Percentiles rank a stretch among this genome's conserved stretches.
Conservation (phyloP, 768 basidiomycete species). For the Xerocomellus intermedius region DNA sequence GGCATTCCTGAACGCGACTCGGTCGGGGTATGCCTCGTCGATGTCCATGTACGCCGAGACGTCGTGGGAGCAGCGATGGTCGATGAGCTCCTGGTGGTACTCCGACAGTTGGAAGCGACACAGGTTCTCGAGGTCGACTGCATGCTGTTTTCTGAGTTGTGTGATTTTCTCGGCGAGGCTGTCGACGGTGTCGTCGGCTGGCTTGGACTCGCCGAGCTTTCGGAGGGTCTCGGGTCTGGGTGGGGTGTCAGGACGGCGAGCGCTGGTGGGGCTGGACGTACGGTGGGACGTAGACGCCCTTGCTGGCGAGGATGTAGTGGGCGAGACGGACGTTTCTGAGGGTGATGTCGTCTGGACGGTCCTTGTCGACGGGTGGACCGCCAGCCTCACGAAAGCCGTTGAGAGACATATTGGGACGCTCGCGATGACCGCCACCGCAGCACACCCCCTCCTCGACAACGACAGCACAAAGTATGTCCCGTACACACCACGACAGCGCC, state of each 20-base stretch:
- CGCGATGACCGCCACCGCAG: slow-evolving; percentile 36
- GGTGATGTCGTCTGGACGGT: slow-evolving; percentile 23
- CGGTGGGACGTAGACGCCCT: slow-evolving; percentile 41
- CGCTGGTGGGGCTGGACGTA: slow-evolving; percentile 18
- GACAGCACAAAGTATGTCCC: slow-evolving; percentile 57
- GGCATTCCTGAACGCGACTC: slow-evolving; percentile 26
- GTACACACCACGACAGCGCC: slow-evolving; percentile 74
- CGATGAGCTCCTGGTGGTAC: slow-evolving; percentile 34
- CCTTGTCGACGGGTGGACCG: slow-evolving; percentile 5
- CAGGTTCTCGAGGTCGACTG: slow-evolving; percentile 31
- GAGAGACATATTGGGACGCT: not conserved
- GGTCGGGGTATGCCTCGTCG: slow-evolving; percentile 23
- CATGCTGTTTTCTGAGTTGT: slow-evolving; percentile 30
- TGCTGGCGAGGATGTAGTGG: slow-evolving; percentile 41
- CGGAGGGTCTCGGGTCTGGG: slow-evolving; percentile 22
- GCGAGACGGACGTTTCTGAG: slow-evolving; percentile 36
- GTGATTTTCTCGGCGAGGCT: slow-evolving; percentile 29
- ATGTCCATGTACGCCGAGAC: slow-evolving; percentile 29
- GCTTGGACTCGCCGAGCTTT: slow-evolving; percentile 18
- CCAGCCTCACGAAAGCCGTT: slow-evolving; percentile 28
- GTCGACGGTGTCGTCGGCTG: slow-evolving; percentile 31
- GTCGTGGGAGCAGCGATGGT: slow-evolving; percentile 25
- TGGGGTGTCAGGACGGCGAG: not conserved
- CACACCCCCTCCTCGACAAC: slow-evolving; percentile 63
- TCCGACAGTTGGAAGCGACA: slow-evolving; percentile 30